phyloP scores from a whole-genome alignment of 2,329 filamentous ascomycete genomes.

The Epichloe coenophiala region DNA sequence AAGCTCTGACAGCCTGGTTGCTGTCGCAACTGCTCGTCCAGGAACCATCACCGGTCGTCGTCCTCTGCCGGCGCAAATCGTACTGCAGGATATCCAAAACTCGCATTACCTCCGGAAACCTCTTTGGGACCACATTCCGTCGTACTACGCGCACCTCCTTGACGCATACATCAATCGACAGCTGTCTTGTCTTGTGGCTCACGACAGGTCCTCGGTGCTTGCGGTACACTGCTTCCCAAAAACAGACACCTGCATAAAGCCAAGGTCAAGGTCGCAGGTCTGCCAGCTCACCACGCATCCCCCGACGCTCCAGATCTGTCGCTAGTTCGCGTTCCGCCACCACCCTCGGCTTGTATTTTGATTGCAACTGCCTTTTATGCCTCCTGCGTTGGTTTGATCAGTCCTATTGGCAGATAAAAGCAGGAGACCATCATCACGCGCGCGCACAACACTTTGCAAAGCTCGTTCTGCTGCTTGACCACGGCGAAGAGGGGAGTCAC shows the following conservation, averaged over 20 bases:
- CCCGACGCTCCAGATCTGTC: slow-evolving; percentile 5
- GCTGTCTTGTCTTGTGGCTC: neutral
- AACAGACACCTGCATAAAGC: slow-evolving; percentile 6
- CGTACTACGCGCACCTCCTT: neutral
- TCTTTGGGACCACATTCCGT: no score
- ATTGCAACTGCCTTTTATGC: neutral
- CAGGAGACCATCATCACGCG: neutral
- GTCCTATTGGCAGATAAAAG: neutral
- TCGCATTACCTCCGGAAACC: neutral
- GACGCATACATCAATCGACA: neutral
- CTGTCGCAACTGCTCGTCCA: neutral
- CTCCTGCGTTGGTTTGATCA: neutral
- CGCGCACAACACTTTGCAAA: neutral
- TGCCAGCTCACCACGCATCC: slow-evolving; percentile 6
- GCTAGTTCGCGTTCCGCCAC: slow-evolving; percentile 4
- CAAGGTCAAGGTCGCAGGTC: neutral
- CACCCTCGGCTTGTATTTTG: slow-evolving; percentile 1
- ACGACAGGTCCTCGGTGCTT: slow-evolving; percentile 3
- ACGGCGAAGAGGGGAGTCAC: neutral
- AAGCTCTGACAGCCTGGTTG: neutral
- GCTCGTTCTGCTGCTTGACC: neutral
- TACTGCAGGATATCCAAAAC: neutral
- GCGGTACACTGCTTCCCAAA: slow-evolving; percentile 3
- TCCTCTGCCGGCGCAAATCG: neutral
- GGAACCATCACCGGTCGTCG: neutral